Conservation (phyloP, 495 filamentous ascomycete species). For the Penicillium psychrofluorescens region DNA sequence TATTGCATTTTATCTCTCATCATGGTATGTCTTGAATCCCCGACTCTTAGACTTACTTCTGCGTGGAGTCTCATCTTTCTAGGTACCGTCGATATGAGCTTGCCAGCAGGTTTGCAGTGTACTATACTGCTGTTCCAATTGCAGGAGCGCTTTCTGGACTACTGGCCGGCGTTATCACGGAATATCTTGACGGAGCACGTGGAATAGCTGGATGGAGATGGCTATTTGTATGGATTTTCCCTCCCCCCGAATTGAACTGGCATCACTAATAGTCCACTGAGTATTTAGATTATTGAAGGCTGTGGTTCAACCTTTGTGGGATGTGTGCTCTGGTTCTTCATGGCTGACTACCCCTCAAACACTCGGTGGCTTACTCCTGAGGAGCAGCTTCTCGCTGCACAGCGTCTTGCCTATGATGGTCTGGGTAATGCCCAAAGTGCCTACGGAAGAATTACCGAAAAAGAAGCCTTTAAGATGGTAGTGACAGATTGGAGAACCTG, state of each 20-base stretch:
- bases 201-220: slow-evolving; percentile 3
- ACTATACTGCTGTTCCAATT: slow-evolving; percentile 1
- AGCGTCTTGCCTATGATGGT: slow-evolving; percentile 2
- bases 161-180: slow-evolving; percentile 1
- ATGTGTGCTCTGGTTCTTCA: slow-evolving; percentile 1
- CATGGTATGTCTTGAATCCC: background rate
- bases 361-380: background rate
- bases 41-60: too few species aligned
- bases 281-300: slow-evolving; percentile 3
- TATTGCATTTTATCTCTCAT: slow-evolving; percentile 4
- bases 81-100: slow-evolving; percentile 2
- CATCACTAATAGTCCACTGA: too few species aligned
- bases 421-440: slow-evolving; percentile 1
- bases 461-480: slow-evolving; percentile 1
- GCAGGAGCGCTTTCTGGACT: slow-evolving; percentile 2
- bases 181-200: slow-evolving; percentile 1
- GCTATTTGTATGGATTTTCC: slow-evolving; percentile 1
- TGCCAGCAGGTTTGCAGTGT: slow-evolving; percentile 1
- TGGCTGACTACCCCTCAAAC: slow-evolving; percentile 5
- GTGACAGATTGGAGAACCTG: slow-evolving; percentile 1
- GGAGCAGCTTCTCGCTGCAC: slow-evolving; percentile 1
- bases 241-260: too few species aligned
- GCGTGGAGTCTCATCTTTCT: too few species aligned
- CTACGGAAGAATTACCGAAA: background rate
- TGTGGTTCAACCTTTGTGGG: background rate